Evolutionary conservation across 345 rosid species (phyloP), one percentile per base, ranked within the genome.

Genomic region (Adansonia digitata): DNA sequence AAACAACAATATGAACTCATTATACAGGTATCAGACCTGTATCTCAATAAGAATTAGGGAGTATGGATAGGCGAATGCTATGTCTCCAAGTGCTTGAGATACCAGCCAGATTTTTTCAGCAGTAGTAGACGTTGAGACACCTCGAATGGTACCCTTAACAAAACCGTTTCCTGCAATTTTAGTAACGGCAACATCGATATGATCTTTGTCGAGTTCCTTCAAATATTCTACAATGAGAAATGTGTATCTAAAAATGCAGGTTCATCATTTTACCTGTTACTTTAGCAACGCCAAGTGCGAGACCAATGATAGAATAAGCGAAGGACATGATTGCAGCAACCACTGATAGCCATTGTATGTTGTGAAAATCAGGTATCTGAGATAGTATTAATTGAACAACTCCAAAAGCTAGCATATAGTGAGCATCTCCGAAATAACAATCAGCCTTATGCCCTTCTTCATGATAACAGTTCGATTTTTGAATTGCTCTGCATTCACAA

Each of bases 41-140:
- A 89, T 89, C 77, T 89, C 91, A 22, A 89, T 81, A 46, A 88
- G 84, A 72, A 89, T 81, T 0, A 86, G 60, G 14, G 91, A 56
- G 76, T 85, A 88, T 1, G 91, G 91, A 80, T 87, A 89, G 1
- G 87, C 87, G 46, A 83, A 87, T 37, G 89, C 88, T 78, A 89
- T 81, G 79, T 89, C 86, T 0, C 86, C 87, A 20, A 89, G 83
- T 3, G 91, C 93, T 77, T 85, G 79, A 77, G 84, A 83, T 13
- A 75, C 80, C 62, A 82, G 22, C 84, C 84, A 87, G 13, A 81
- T 1, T 73, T 89, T 89, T 46, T 77, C 62, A 13, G 77, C 82
- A 20, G 22, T 20, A 49, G 60, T 65, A 12, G 82, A 42, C n/a
- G 85, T 77, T 5, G 88, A 81, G 18, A 83, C 84, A 71, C 91